These are phyloP conservation scores for Pseudogymnoascus sp. DNA, from an alignment of 2,329 filamentous ascomycete species.

Conservation along the genomic window DNA sequence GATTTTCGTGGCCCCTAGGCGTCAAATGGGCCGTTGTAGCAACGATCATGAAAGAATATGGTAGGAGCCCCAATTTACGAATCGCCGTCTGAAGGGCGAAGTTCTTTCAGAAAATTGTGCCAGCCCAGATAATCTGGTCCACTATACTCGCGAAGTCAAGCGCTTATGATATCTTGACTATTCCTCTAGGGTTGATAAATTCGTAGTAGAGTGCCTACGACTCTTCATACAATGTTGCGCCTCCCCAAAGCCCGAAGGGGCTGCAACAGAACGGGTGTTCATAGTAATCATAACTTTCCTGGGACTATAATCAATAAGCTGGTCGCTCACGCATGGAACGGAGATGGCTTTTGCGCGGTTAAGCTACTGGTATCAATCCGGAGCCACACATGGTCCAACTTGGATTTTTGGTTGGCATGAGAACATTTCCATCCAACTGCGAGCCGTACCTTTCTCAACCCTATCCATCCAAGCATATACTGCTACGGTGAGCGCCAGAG, in stretches of 20 bases:
- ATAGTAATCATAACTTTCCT: background rate
- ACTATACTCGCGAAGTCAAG: background rate
- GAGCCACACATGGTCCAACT: background rate
- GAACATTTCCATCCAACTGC: background rate
- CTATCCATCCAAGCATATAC: too few relatives aligned
- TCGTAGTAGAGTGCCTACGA: background rate
- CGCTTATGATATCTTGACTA: background rate
- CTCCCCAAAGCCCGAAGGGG: background rate
- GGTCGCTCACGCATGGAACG: background rate
- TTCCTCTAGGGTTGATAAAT: background rate
- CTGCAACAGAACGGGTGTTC: background rate
- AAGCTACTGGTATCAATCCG: background rate
- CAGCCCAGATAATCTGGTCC: background rate
- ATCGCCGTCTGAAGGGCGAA: background rate
- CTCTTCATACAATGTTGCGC: background rate
- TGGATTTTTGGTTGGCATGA: background rate
- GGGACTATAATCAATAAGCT: background rate
- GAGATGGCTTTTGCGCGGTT: background rate
- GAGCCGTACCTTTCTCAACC: too few relatives aligned
- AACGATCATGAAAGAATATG: background rate
- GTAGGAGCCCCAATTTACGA: background rate
- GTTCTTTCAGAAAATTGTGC: background rate
- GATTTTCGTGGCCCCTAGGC: background rate
- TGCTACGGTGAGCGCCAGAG: background rate
- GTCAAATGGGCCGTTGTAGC: background rate